Percentiles rank a stretch among this genome's conserved stretches.
phyloP scores from a whole-genome alignment of 148 eudicot species.

The Rhododendron williamsianum region DNA sequence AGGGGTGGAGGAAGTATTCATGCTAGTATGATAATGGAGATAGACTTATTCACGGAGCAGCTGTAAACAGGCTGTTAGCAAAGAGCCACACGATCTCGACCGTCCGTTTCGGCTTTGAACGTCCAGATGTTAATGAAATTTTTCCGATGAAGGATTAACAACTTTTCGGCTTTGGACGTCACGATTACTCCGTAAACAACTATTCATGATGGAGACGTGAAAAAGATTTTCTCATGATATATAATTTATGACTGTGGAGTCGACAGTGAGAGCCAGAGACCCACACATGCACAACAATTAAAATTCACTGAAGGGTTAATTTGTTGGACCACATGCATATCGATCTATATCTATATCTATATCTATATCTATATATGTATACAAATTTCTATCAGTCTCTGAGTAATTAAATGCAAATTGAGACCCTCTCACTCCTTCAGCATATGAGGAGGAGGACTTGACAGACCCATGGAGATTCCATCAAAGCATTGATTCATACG shows the following conservation, averaged over 20 bases:
- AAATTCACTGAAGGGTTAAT: background rate
- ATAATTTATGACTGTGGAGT: background rate
- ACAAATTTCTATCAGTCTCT: background rate
- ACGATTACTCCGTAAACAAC: no score
- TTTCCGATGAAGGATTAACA: no score
- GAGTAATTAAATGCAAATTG: background rate
- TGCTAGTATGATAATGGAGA: background rate
- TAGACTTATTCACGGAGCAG: no score
- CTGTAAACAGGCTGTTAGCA: no score
- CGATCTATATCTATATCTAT: no score
- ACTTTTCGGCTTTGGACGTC: no score
- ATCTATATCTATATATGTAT: no score
- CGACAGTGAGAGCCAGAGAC: background rate
- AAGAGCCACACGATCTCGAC: no score
- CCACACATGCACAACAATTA: background rate
- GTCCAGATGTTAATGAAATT: no score
- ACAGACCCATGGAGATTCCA: slow-evolving; percentile 1
- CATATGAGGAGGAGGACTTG: background rate
- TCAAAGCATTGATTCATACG: background rate
- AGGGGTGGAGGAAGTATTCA: no score
- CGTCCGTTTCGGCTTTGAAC: no score
- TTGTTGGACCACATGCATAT: background rate
- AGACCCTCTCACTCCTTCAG: background rate
- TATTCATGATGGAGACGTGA: no score
- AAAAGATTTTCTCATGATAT: background rate